Percentiles rank a stretch among this genome's conserved stretches.
phyloP scores from a whole-genome alignment of 164 flowering plant genomes.

The Umbilicus rupestris region DNA sequence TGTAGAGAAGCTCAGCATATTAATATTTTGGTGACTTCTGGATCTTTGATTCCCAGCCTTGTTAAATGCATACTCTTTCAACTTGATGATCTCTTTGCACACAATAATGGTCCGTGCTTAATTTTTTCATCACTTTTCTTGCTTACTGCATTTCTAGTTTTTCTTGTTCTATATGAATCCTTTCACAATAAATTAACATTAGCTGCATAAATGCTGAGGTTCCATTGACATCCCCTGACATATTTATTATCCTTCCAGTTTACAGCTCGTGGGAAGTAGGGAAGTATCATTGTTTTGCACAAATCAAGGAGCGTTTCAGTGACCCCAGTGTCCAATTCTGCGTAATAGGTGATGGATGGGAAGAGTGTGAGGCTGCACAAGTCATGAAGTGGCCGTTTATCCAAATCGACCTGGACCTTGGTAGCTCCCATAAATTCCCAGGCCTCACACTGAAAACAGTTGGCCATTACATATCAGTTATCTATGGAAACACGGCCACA shows the following conservation, averaged over 20 bases:
- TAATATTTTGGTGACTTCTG: constrained; percentile 83
- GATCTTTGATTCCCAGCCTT: constrained; percentile 84
- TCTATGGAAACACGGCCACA: constrained; percentile 40
- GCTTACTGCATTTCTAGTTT: not conserved
- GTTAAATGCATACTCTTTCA: constrained; percentile 87
- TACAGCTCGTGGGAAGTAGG: constrained; percentile 96
- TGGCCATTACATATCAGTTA: constrained; percentile 51
- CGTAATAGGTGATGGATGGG: constrained; percentile 92
- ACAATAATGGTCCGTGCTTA: constrained; percentile 52
- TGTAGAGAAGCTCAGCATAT: constrained; percentile 28
- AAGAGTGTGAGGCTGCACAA: constrained; percentile 88
- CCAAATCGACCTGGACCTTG: constrained; percentile 51
- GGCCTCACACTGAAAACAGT: constrained; percentile 61
- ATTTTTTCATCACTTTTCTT: not conserved
- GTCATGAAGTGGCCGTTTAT: constrained; percentile 83
- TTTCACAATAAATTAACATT: not conserved
- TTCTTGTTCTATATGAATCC: not conserved
- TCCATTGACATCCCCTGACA: not conserved
- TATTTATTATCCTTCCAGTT: constrained; percentile 30
- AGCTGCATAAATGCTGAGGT: not conserved
- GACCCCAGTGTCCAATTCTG: constrained; percentile 56
- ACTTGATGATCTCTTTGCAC: constrained; percentile 46
- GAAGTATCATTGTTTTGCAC: constrained; percentile 66
- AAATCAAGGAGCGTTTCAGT: constrained; percentile 65
- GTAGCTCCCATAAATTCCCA: constrained; percentile 63